Evolutionary conservation across 73 alveolate species (phyloP).

Genomic region (Symbiodinium pilosum): DNA sequence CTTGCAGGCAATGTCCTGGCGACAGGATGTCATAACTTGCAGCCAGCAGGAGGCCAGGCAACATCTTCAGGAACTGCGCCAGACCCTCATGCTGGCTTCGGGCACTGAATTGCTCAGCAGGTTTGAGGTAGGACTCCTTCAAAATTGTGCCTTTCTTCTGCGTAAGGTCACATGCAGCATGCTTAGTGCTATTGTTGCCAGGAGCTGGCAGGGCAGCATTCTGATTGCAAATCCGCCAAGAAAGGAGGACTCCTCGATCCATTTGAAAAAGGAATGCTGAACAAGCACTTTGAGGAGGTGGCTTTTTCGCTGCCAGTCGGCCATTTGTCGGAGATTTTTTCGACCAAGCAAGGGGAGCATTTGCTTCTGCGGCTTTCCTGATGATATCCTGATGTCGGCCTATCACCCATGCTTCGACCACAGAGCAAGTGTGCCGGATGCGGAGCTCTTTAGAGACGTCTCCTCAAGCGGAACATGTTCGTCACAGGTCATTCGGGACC

Average conservation of each 20-base stretch:
- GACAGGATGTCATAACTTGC: constrained; percentile 38
- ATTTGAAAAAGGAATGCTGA: constrained; percentile 79
- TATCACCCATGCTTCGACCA: too few species aligned
- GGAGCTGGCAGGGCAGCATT: constrained; percentile 74
- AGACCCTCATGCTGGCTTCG: background rate
- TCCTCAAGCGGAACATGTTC: too few species aligned
- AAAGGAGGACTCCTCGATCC: constrained; percentile 82
- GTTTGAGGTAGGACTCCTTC: background rate
- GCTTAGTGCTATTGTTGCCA: background rate
- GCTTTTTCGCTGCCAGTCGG: constrained; percentile 52
- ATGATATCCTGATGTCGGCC: too few species aligned
- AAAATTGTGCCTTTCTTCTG: too few species aligned
- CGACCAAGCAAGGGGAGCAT: constrained; percentile 91
- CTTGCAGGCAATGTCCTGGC: constrained; percentile 59
- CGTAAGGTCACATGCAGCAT: too few species aligned
- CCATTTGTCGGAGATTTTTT: constrained; percentile 46
- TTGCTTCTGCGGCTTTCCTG: constrained; percentile 52
- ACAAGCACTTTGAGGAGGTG: constrained; percentile 34
- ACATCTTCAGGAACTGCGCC: constrained; percentile 10
- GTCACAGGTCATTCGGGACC: too few species aligned
- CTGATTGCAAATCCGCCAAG: constrained; percentile 89
- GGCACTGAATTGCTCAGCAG: background rate
- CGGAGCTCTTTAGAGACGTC: too few species aligned
- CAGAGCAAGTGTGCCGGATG: too few species aligned
- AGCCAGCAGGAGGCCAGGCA: constrained; percentile 36